Evolutionary conservation across 371 early-diverging fungal genomes (phyloP), one percentile per base, ranked within the genome.

Genomic region (Capniomyces stellatus): DNA sequence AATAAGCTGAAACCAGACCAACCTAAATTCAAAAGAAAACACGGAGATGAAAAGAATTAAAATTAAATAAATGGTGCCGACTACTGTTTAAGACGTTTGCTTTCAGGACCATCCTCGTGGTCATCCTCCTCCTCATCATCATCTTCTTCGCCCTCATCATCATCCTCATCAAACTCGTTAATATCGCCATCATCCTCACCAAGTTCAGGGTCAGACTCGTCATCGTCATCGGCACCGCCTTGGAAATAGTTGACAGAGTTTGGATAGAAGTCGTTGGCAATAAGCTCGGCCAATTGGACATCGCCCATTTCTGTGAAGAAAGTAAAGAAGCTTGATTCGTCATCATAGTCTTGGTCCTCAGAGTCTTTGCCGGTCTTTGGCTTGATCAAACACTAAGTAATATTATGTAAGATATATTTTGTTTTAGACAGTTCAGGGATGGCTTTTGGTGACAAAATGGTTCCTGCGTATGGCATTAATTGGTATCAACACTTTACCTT

Each of bases 261-360:
- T 42, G 67, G 67, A 52, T 56, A 67, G 46, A 67, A 35, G 52
- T 67, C 67, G 27, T 67, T 61, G 29, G 62, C 67, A 46, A 67
- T 59, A 22, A 67, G 40, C 39, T 67, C 67, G 13, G 66, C 66
- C 25, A 67, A 50, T 18, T 65, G 19, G 6, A 25, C 57, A 48
- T 66, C 68, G 31, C 60, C 66, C 19, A 30, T 61, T 25, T 59
- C 66, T 47, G 46, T 59, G 24, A 67, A 67, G 63, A 65, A 65
- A 53, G 56, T 63, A 40, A 67, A 67, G 56, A 67, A 67, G 59
- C 67, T 67, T 19, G 66, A 39, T 22, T 63, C 59, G 39, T 67
- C 67, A 47, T 62, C 59, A 42, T 67, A 55, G 48, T 62, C 67
- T 48, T 54, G 42, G 24, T 54, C 59, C 18, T 52, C 58, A 1